Conservation (phyloP, 306 rosid species). For the Ceratonia siliqua region DNA sequence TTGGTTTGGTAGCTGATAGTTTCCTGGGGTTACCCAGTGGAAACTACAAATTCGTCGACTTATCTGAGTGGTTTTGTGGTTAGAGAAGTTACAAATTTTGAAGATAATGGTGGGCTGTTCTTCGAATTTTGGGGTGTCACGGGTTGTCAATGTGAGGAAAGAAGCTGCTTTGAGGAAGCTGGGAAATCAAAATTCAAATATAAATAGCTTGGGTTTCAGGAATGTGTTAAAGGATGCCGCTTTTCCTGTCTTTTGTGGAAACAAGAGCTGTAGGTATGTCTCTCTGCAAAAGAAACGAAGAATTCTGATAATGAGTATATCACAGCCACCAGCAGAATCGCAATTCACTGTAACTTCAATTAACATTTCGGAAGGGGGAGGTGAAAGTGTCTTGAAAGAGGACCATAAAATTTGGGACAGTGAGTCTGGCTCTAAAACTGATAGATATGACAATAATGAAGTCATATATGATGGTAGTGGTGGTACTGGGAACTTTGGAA, state of each 20-base stretch:
- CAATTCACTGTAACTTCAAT: constrained; percentile 43
- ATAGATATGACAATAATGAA: constrained; percentile 34
- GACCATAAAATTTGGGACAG: constrained; percentile 36
- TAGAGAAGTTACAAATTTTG: constrained; percentile 9
- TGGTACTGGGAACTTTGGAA: constrained; percentile 48
- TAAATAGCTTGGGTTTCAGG: constrained; percentile 47
- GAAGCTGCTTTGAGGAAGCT: constrained; percentile 48
- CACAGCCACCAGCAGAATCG: constrained; percentile 47
- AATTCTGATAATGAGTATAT: constrained; percentile 41
- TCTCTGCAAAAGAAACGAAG: constrained; percentile 37
- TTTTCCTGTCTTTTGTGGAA: constrained; percentile 41
- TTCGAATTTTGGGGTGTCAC: constrained; percentile 48
- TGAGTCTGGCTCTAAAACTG: constrained; percentile 33
- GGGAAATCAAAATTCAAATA: constrained; percentile 36
- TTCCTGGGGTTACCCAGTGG: constrained; percentile 26
- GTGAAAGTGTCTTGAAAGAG: constrained; percentile 36
- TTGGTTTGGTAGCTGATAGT: not conserved
- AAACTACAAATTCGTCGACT: constrained; percentile 44
- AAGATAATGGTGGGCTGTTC: constrained; percentile 56
- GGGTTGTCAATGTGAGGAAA: constrained; percentile 41
- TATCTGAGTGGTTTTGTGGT: constrained; percentile 31
- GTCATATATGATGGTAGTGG: constrained; percentile 40
- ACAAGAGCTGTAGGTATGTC: constrained; percentile 33
- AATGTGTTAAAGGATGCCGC: constrained; percentile 44
- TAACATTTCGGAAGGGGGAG: constrained; percentile 40